These are phyloP conservation scores for Xanthoceras sorbifolium DNA, from an alignment of 345 rosid genomes.

Conservation along the genomic window DNA sequence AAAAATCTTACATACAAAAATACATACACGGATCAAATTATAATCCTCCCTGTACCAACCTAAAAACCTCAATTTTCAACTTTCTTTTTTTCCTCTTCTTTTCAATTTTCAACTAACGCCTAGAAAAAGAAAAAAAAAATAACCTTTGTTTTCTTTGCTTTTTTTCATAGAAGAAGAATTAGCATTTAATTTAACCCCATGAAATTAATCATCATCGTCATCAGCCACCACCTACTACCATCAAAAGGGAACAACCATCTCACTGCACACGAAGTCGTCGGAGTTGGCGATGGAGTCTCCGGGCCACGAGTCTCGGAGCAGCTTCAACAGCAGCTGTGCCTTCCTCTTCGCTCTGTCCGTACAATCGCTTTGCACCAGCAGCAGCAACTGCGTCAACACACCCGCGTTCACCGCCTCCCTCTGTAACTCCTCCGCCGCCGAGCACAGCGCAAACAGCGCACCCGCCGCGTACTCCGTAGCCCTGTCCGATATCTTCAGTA, in stretches of 20 bases:
- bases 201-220: background rate
- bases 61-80: conserved; percentile 25
- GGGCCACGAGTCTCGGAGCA: conserved; percentile 86
- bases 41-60: conserved; percentile 40
- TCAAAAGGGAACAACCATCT: conserved; percentile 68
- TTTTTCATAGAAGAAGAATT: background rate
- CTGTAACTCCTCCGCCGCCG: conserved; percentile 69
- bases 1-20: conserved; percentile 45
- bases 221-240: background rate
- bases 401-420: conserved; percentile 88
- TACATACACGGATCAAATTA: conserved; percentile 41
- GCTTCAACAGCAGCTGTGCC: conserved; percentile 86
- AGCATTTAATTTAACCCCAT: background rate
- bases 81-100: background rate
- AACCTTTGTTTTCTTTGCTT: background rate
- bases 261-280: conserved; percentile 69
- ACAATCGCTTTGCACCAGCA: conserved; percentile 91
- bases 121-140: background rate
- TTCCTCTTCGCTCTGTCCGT: conserved; percentile 97
- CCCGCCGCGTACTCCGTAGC: conserved; percentile 98
- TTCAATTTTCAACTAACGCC: background rate
- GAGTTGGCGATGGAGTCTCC: conserved; percentile 56
- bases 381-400: conserved; percentile 74
- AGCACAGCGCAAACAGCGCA: conserved; percentile 69
- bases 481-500: conserved; percentile 75